phyloP scores from a whole-genome alignment of 2,329 filamentous ascomycete genomes.

The Byssothecium circinans region DNA sequence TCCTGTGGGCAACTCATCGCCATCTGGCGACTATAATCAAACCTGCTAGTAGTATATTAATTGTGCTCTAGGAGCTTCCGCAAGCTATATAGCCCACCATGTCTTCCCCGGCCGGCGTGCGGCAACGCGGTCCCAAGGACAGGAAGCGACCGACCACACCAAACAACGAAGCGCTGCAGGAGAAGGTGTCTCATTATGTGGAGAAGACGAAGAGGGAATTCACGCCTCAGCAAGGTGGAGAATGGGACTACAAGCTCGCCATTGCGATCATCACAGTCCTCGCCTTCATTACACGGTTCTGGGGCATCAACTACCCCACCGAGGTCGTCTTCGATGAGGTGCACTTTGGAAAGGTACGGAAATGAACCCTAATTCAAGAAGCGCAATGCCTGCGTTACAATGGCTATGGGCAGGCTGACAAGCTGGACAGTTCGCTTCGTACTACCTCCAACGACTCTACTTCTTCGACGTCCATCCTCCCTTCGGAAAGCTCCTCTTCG shows the following conservation, averaged over 20 bases:
- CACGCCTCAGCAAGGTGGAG: slow-evolving; percentile 51
- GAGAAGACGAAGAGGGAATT: slow-evolving; percentile 39
- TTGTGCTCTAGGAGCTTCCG: slow-evolving; percentile 28
- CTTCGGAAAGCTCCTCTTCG: slow-evolving; percentile 96
- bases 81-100: slow-evolving; percentile 32
- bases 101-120: slow-evolving; percentile 43
- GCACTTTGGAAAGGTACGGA: slow-evolving; percentile 93
- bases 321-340: slow-evolving; percentile 99
- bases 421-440: slow-evolving; percentile 54
- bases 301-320: slow-evolving; percentile 90
- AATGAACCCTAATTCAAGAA: not conserved
- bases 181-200: slow-evolving; percentile 23
- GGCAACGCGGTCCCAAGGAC: slow-evolving; percentile 44
- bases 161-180: slow-evolving; percentile 30
- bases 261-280: slow-evolving; percentile 76
- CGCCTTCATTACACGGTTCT: slow-evolving; percentile 91
- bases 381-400: not conserved
- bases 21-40: slow-evolving; percentile 1
- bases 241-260: slow-evolving; percentile 83
- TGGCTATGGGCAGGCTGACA: slow-evolving; percentile 20
- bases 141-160: slow-evolving; percentile 43
- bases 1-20: slow-evolving; percentile 23
- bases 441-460: slow-evolving; percentile 94
- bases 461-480: slow-evolving; percentile 99
- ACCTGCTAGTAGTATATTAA: slow-evolving; percentile 16